A percentile compares a stretch with the other conserved stretches of the same genome.
phyloP scores from a whole-genome alignment of 768 basidiomycete species.

The Collybia sp. region DNA sequence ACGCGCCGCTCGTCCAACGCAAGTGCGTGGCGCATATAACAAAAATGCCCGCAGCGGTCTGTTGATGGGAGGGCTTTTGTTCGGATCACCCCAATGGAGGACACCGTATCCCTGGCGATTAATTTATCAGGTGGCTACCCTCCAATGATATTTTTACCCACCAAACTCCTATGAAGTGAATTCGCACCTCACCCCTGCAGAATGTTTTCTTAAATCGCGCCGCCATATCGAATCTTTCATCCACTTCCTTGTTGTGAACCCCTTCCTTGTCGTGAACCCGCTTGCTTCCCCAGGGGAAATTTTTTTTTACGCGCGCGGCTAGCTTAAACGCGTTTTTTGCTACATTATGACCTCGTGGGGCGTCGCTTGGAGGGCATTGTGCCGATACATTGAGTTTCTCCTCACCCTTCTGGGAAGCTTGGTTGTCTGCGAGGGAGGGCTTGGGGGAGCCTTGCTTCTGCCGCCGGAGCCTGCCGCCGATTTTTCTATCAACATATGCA shows the following conservation, averaged over 20 bases:
- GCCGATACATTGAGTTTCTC: not conserved
- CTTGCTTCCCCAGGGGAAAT: not conserved
- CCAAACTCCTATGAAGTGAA: slow-evolving; percentile 39
- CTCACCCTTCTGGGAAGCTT: not conserved
- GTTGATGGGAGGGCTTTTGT: slow-evolving; percentile 22
- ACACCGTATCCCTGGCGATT: slow-evolving; percentile 36
- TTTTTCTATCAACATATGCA: not conserved
- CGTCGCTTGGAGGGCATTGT: no score
- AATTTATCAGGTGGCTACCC: not conserved
- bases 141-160: slow-evolving; percentile 8
- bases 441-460: not conserved
- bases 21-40: slow-evolving; percentile 36
- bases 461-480: not conserved
- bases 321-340: not conserved
- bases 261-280: not conserved
- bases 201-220: slow-evolving; percentile 22
- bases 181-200: slow-evolving; percentile 13
- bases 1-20: slow-evolving; percentile 40
- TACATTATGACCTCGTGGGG: no score
- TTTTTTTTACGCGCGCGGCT: slow-evolving; percentile 6
- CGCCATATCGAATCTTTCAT: slow-evolving; percentile 7
- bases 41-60: slow-evolving; percentile 18
- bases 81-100: slow-evolving; percentile 31
- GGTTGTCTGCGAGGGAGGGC: not conserved
- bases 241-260: not conserved